Conservation (phyloP, 192 early-diverging fungal genomes). For the Umbelopsis sp. region DNA sequence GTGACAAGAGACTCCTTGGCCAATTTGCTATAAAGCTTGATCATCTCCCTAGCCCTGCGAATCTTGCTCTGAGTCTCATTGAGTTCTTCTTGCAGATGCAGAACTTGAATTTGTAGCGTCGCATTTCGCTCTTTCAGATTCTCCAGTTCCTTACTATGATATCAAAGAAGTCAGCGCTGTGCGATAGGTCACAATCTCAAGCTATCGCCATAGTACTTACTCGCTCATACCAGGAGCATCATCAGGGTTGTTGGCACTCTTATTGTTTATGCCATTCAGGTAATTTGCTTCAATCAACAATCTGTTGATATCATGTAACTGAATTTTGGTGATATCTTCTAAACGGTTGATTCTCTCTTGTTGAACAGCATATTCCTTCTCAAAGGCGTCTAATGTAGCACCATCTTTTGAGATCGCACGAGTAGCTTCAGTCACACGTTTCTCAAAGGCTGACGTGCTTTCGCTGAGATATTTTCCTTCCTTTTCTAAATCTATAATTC, state of each 20-base stretch:
- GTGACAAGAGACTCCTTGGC: constrained; percentile 29
- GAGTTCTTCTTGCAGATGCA: constrained; percentile 40
- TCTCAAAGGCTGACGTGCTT: constrained; percentile 27
- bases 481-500: constrained; percentile 42
- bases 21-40: constrained; percentile 38
- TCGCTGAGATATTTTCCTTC: constrained; percentile 37
- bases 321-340: constrained; percentile 44
- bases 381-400: constrained; percentile 37
- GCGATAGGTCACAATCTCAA: constrained; percentile 6
- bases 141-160: constrained; percentile 59
- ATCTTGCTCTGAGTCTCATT: constrained; percentile 20
- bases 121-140: constrained; percentile 56
- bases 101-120: constrained; percentile 45
- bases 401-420: constrained; percentile 21
- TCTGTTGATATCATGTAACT: constrained; percentile 55
- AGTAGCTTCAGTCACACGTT: constrained; percentile 14
- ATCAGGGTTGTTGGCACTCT: constrained; percentile 54
- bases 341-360: constrained; percentile 37
- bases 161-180: constrained; percentile 31
- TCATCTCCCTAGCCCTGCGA: constrained; percentile 35
- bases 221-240: constrained; percentile 48
- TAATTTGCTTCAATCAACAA: constrained; percentile 61
- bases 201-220: constrained; percentile 31
- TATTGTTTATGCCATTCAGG: constrained; percentile 48
- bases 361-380: constrained; percentile 47